Conservation (phyloP, 2,329 filamentous ascomycete genomes). For the Phialocephala sp. region DNA sequence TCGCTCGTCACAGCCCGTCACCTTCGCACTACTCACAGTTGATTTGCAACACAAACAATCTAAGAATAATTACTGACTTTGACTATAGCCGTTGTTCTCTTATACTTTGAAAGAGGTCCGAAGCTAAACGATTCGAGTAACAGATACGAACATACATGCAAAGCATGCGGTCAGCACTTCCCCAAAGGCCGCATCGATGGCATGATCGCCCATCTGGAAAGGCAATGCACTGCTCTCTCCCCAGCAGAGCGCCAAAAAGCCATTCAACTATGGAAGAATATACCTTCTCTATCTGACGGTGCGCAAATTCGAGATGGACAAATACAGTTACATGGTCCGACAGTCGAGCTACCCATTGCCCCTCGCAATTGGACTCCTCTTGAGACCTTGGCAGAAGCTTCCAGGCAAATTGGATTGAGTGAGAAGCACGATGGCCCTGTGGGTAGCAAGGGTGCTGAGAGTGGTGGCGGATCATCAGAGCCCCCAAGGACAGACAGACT, state of each 20-base stretch:
- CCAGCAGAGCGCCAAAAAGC: conserved; percentile 77
- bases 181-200: conserved; percentile 88
- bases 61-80: conserved; percentile 23
- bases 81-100: conserved; percentile 66
- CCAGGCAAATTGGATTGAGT: conserved; percentile 74
- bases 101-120: conserved; percentile 85
- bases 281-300: conserved; percentile 56
- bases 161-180: conserved; percentile 85
- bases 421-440: conserved; percentile 62
- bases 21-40: not conserved
- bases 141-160: conserved; percentile 90
- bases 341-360: conserved; percentile 49
- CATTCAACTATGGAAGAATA: conserved; percentile 69
- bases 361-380: conserved; percentile 77
- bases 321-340: conserved; percentile 45
- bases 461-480: conserved; percentile 30
- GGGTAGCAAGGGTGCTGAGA: conserved; percentile 48
- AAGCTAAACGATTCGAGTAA: conserved; percentile 92
- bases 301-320: conserved; percentile 45
- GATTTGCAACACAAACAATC: not conserved
- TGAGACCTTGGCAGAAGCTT: conserved; percentile 87
- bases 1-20: conserved; percentile 7
- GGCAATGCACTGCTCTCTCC: conserved; percentile 82
- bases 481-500: conserved; percentile 44
- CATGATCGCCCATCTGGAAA: conserved; percentile 80